A percentile compares a stretch with the other conserved stretches of the same genome.
phyloP scores from a whole-genome alignment of 805 yeast genomes.

The Zygosaccharomyces kombuchaensis region DNA sequence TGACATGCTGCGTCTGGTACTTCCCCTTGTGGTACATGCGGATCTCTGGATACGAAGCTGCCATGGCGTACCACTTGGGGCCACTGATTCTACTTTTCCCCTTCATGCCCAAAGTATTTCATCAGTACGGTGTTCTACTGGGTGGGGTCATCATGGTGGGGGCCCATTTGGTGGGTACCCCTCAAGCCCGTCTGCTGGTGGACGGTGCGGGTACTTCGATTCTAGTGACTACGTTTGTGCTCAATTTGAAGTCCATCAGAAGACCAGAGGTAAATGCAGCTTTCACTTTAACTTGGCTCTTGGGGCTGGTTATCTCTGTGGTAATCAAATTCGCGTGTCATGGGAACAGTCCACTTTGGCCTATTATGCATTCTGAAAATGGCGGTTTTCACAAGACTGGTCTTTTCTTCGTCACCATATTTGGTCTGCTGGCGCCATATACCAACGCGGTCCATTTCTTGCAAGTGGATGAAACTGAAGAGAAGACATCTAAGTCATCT shows the following conservation, averaged over 20 bases:
- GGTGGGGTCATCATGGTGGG: conserved; percentile 69
- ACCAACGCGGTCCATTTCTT: conserved; percentile 25
- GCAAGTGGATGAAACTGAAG: conserved; percentile 14
- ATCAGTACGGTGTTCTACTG: conserved; percentile 35
- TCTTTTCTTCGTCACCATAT: conserved; percentile 36
- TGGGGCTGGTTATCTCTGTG: conserved; percentile 73
- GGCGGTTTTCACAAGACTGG: conserved; percentile 85
- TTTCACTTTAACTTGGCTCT: conserved; percentile 26
- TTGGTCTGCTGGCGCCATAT: conserved; percentile 59
- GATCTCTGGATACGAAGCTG: conserved; percentile 87
- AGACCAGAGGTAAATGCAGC: conserved; percentile 22
- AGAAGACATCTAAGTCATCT: neutral
- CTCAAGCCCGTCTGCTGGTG: conserved; percentile 62
- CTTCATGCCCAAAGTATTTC: conserved; percentile 27
- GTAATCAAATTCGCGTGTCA: conserved; percentile 69
- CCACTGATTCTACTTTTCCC: conserved; percentile 54
- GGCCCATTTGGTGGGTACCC: conserved; percentile 62
- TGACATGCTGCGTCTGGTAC: conserved; percentile 88
- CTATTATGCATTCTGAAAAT: conserved; percentile 76
- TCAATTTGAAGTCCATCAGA: conserved; percentile 45
- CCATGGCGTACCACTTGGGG: conserved; percentile 51
- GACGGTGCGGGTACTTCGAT: conserved; percentile 65
- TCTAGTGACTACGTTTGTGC: conserved; percentile 54
- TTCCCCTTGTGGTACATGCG: conserved; percentile 99
- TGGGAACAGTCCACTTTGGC: conserved; percentile 95